Base-by-base conservation (phyloP, 1,139 yeast species). In the Candida frijolesensis region DNA sequence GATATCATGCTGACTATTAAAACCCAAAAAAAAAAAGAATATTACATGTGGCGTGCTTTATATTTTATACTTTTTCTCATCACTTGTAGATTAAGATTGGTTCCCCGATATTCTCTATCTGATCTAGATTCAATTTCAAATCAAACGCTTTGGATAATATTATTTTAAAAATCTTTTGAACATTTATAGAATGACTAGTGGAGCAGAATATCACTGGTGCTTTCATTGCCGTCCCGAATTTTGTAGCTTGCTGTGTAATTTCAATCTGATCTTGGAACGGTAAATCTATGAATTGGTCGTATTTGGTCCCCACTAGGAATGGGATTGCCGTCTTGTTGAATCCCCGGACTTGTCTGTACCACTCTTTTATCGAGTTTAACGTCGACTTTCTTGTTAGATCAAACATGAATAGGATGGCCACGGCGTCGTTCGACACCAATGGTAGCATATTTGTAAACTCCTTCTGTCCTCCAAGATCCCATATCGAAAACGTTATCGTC, bases 401-500 rank as follows among this genome's bases (percentile, higher is more conserved):
- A 73, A 95, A 94, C 86, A 90, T 84, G 63, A 92, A 92, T 49
- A 95, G 77, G 34, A 94, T 84, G 2, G 97, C 97, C 10, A 92
- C 96, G 0, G 99, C 96, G 56, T 94, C 97, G 57, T 89, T 87
- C 12, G 96, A 88, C 9, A 95, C 97, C 53, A 94, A 73, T 22
- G 98, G 97, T 47, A 95, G 74, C 99, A 94, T 94, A 66, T 94
- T 94, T 53, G 92, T 91, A 67, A 92, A 94, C 67, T 95, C 99
- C 52, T 91, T 82, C 61, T 92, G 97, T 0, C 99, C 99, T 29
- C 99, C 99, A 18, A 94, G 74, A 68, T 94, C 99, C 96, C 97
- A 94, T 39, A 94, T 87, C 30, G 96, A 86, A 64, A 94, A 94
- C 33, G 96, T 87, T 54, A 94, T 90, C 60, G 90, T 91, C 10